Conservation (phyloP, 768 basidiomycete genomes). For the Harrya chromipes region DNA sequence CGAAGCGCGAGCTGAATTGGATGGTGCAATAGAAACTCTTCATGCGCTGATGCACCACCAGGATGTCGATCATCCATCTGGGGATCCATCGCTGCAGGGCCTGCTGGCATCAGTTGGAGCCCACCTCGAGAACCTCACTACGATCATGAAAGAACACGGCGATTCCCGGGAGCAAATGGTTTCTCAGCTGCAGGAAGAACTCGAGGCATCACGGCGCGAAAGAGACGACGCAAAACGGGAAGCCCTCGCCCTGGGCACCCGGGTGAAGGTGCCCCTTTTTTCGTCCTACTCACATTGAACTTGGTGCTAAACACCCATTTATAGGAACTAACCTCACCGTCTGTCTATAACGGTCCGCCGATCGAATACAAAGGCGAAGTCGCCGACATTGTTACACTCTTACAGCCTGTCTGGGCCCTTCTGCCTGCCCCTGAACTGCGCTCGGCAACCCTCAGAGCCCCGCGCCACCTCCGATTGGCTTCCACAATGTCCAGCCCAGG, state of each 20-base stretch:
- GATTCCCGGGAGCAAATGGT: constrained; percentile 45
- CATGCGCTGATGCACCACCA: constrained; percentile 53
- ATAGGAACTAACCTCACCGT: constrained; percentile 23
- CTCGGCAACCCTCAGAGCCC: constrained; percentile 53
- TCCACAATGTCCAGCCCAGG: constrained; percentile 41
- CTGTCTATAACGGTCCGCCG: constrained; percentile 25
- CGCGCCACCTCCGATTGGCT: constrained; percentile 46
- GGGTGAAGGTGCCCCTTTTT: constrained; percentile 33
- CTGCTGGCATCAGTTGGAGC: constrained; percentile 46
- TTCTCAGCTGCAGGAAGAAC: constrained; percentile 52
- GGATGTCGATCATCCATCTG: constrained; percentile 48
- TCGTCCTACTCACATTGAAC: neutral
- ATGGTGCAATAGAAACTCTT: constrained; percentile 46
- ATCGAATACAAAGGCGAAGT: constrained; percentile 42
- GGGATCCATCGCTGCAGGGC: constrained; percentile 48
- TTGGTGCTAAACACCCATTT: constrained; percentile 9
- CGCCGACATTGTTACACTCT: constrained; percentile 53
- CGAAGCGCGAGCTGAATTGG: constrained; percentile 47
- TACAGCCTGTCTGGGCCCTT: constrained; percentile 74
- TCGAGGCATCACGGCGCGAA: constrained; percentile 53
- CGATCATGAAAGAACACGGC: constrained; percentile 41
- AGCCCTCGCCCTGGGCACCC: constrained; percentile 36
- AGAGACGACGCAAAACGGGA: constrained; percentile 48
- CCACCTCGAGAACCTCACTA: constrained; percentile 51
- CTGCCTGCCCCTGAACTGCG: constrained; percentile 86